Base-by-base conservation (phyloP, 495 filamentous ascomycete species). In the Penicillium soppii region DNA sequence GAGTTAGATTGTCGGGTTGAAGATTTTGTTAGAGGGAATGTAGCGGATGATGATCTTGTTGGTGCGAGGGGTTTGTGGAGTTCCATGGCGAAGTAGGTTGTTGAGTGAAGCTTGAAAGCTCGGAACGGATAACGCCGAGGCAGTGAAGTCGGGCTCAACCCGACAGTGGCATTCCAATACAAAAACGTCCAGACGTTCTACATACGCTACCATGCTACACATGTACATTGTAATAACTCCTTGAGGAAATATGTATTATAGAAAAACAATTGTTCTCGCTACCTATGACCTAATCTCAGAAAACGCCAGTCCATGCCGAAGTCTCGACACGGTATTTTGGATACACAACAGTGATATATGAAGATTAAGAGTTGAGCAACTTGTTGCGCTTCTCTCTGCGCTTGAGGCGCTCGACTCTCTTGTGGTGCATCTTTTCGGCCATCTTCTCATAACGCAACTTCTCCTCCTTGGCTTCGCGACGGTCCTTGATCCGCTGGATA, bases 341-440 rank as follows among this genome's bases (percentile, higher is more conserved):
- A 55, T 56, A 47, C 47, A 48, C 29, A 57, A 25, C n/a, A 39
- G 29, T 21, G 25, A 47, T 53, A 44, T 45, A 21, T 8, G 36
- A 17, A 52, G 26, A 42, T 92, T 77, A 96, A 44, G 90, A 95
- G 70, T 92, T 96, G 59, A 97, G 70, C 60, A 95, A 72, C 76
- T 97, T 97, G 71, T 97, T 99, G 67, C 94, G 83, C 83, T 97
- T 97, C 79, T 97, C 94, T 67, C 90, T 84, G 65, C 91, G 80
- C 84, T 89, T 96, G 68, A 96, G 62, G 53, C 94, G 81, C 72
- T 98, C 94, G 20, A 98, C 86, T 55, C 91, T 77, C 79, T 96
- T 97, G 67, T 77, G 82, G 68, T 97, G 94, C 94, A 98, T 97
- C 75, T 91, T 97, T 71, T 92, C 88, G 23, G 89, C 94, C 84